Percentiles rank a stretch among this genome's conserved stretches.
Evolutionary conservation across 208 protist species (phyloP).

Genomic region (Trichomonas tenax): DNA sequence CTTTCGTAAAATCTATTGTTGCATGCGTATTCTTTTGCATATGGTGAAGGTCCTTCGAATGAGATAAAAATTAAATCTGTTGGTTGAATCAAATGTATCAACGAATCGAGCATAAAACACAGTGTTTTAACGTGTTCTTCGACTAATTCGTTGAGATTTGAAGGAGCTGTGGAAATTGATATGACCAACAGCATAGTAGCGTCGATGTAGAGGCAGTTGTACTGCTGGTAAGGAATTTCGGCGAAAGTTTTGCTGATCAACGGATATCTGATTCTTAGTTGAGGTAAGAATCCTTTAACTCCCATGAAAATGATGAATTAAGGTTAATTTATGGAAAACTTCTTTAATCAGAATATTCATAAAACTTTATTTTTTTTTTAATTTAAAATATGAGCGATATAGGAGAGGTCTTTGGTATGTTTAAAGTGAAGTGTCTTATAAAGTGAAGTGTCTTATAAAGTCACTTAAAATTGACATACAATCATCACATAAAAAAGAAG

Average conservation of each 20-base stretch:
- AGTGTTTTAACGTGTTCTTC: too few relatives aligned
- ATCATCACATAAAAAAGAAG: too few relatives aligned
- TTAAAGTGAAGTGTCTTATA: too few relatives aligned
- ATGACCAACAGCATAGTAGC: neutral
- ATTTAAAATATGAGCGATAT: too few relatives aligned
- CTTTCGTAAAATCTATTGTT: neutral
- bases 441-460: too few relatives aligned
- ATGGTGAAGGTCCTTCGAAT: neutral
- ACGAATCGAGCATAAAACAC: neutral
- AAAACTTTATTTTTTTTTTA: too few relatives aligned
- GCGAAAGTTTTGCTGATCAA: neutral
- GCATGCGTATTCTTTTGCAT: neutral
- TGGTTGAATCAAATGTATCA: neutral
- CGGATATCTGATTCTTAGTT: neutral
- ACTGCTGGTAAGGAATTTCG: neutral
- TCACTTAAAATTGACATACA: too few relatives aligned
- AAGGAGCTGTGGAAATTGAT: too few relatives aligned
- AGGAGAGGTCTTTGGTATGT: too few relatives aligned
- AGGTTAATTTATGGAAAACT: too few relatives aligned
- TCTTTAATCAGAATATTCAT: too few relatives aligned
- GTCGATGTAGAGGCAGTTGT: neutral
- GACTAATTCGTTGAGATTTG: neutral
- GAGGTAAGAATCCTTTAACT: neutral
- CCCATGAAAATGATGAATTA: conserved; percentile 22
- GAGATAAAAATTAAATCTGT: neutral